Evolutionary conservation across 768 basidiomycete species (phyloP).

Genomic region (Exidia glandulosa): DNA sequence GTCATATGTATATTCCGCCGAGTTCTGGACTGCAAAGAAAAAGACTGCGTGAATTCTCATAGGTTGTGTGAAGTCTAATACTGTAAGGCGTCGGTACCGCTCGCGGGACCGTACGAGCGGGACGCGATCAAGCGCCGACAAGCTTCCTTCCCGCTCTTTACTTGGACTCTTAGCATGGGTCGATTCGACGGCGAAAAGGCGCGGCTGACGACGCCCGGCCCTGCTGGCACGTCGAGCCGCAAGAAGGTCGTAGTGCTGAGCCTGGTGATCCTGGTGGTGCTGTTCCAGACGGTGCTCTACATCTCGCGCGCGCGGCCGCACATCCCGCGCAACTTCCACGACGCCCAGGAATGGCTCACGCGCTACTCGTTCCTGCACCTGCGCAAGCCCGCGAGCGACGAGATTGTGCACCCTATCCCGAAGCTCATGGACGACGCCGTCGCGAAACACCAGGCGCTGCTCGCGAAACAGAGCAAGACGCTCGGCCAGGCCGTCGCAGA

Average conservation of each 20-base stretch:
- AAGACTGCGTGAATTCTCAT: neutral
- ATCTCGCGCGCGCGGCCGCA: neutral
- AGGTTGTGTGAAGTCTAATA: neutral
- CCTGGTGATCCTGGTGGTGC: neutral
- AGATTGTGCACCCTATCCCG: constrained; percentile 63
- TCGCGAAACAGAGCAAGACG: constrained; percentile 70
- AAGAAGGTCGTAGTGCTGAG: neutral
- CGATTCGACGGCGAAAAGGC: neutral
- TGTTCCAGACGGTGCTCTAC: neutral
- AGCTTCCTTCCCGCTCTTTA: too few relatives aligned
- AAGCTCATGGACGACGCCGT: constrained; percentile 78
- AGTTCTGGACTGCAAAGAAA: constrained; percentile 73
- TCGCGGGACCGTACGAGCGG: too few relatives aligned
- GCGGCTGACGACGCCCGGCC: neutral
- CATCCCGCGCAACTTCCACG: neutral
- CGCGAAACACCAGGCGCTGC: constrained; percentile 48
- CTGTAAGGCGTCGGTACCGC: too few relatives aligned
- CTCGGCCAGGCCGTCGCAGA: constrained; percentile 69
- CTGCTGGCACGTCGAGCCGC: neutral
- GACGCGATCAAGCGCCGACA: too few relatives aligned
- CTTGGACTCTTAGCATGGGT: too few relatives aligned
- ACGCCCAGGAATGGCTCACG: neutral
- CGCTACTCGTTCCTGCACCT: neutral
- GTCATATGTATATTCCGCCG: constrained; percentile 70
- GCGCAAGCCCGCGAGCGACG: neutral